These are phyloP conservation scores for Fraxinus pennsylvanica DNA, from an alignment of 257 asterid species.

Conservation along the genomic window DNA sequence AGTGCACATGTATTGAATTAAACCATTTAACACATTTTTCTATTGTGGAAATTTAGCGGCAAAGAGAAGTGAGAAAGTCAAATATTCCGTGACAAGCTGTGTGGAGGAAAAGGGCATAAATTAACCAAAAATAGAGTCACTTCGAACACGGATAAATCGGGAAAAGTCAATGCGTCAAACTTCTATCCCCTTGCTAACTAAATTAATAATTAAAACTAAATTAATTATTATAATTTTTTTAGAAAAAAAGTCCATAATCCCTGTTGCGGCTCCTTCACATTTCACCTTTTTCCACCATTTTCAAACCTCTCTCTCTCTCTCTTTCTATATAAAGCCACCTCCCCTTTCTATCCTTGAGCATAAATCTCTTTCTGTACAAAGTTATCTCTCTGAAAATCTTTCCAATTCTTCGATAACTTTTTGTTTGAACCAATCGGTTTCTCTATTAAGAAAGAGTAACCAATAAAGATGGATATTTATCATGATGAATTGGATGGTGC, in stretches of 20 bases:
- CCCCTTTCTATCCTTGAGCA: constrained; percentile 35
- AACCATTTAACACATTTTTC: constrained; percentile 1
- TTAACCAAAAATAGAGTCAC: neutral
- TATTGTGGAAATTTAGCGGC: constrained; percentile 35
- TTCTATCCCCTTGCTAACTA: constrained; percentile 27
- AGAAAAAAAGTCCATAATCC: constrained; percentile 11
- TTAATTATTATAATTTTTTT: constrained; percentile 1
- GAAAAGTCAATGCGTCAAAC: constrained; percentile 61
- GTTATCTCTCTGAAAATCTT: neutral
- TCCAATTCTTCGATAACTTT: constrained; percentile 3
- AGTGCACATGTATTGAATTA: no score
- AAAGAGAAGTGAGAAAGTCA: constrained; percentile 35
- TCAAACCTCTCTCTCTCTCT: constrained; percentile 27
- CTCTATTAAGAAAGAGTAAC: neutral
- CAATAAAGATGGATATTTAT: constrained; percentile 33
- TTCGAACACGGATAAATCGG: constrained; percentile 23
- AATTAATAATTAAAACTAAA: constrained; percentile 12
- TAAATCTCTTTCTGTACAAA: constrained; percentile 4
- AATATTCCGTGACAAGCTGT: constrained; percentile 42
- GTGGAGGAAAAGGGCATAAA: neutral
- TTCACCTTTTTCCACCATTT: constrained; percentile 36
- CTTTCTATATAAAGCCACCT: constrained; percentile 53
- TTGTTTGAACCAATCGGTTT: constrained; percentile 30
- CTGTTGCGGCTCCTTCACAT: constrained; percentile 58
- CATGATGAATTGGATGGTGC: constrained; percentile 20